Base-by-base conservation (phyloP, 768 basidiomycete species). In the Lanmaoa rubissima region DNA sequence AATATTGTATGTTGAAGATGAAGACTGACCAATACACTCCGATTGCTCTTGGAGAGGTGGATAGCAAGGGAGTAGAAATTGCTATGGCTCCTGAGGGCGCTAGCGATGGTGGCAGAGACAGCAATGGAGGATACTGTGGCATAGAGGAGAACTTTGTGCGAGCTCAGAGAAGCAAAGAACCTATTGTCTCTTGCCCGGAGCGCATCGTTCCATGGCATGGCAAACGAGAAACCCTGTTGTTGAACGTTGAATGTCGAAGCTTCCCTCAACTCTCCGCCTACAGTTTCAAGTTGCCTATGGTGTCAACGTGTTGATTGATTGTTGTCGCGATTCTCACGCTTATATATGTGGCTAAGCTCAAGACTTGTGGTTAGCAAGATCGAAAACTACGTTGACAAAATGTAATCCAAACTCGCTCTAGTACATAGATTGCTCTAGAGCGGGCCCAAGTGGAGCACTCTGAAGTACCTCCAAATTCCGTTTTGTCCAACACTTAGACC, bases 51-150 rank as follows among this genome's bases (percentile, higher is more conserved):
- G 5, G 92, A 90, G n/a, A 99, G 82, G 67, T 87, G 90, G 3
- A 99, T 92, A 32, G 92, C 84, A 4, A 96, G 88, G 16, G 94
- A 88, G 70, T 95, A 99, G 75, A 98, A 98, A 76, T 94, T 97
- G 65, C 86, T 87, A 65, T 95, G 82, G 51, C 81, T 86, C 65
- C 85, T 82, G 67, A 94, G 80, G 12, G 94, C 94, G 72, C 89
- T 92, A 48, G 81, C 73, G 58, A 98, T 79, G 28, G 90, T 88
- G 19, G 82, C 84, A 1, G 81, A 81, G 40, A 94, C 85, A 0
- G 91, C 84, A 28, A 84, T 60, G 47, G 84, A 75, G 31, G 93
- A 94, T 54, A 87, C 65, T 13, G 84, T 54, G 34, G 79, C 76
- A 67, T 98, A 97, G 44, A 91, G 68, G 28, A 87, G 69, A 50